Evolutionary conservation across 352 stramenopile species (phyloP).

Genomic region (Phytophthora syringae): DNA sequence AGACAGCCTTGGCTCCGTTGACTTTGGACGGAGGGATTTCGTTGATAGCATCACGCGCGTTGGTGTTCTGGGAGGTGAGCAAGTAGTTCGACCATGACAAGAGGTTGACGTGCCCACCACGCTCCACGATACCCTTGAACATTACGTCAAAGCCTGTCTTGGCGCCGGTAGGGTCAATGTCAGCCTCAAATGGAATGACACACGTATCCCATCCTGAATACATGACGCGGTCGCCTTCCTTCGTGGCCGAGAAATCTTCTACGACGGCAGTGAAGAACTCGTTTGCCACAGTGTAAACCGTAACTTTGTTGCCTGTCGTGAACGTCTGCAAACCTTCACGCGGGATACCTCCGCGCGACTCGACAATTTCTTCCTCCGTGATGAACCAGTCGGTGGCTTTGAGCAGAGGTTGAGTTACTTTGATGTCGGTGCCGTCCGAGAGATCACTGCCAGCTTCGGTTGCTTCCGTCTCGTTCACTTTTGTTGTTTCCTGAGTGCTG

Average conservation of each 20-base stretch:
- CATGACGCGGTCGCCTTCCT: constrained; percentile 37
- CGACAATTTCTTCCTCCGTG: constrained; percentile 48
- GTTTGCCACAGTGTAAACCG: constrained; percentile 44
- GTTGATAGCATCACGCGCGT: constrained; percentile 49
- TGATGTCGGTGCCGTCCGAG: constrained; percentile 36
- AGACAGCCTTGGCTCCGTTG: constrained; percentile 16
- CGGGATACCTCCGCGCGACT: constrained; percentile 44
- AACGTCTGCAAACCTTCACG: constrained; percentile 39
- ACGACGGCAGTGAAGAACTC: constrained; percentile 55
- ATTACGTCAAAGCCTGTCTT: constrained; percentile 40
- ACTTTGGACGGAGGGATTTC: constrained; percentile 4
- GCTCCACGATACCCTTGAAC: constrained; percentile 33
- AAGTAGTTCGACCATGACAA: constrained; percentile 57
- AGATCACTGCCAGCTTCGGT: too few relatives aligned
- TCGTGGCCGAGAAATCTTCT: constrained; percentile 40
- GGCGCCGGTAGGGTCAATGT: constrained; percentile 12
- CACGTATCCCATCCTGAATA: constrained; percentile 58
- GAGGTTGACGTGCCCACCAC: constrained; percentile 42
- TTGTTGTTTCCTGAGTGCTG: too few relatives aligned
- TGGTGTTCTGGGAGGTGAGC: constrained; percentile 40
- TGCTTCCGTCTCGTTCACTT: too few relatives aligned
- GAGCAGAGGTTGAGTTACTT: constrained; percentile 48
- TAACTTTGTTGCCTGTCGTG: constrained; percentile 50
- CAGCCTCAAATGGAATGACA: constrained; percentile 49
- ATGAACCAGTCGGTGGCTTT: constrained; percentile 60